Conservation (phyloP, 345 rosid genomes). For the Leavenworthia alabamica region DNA sequence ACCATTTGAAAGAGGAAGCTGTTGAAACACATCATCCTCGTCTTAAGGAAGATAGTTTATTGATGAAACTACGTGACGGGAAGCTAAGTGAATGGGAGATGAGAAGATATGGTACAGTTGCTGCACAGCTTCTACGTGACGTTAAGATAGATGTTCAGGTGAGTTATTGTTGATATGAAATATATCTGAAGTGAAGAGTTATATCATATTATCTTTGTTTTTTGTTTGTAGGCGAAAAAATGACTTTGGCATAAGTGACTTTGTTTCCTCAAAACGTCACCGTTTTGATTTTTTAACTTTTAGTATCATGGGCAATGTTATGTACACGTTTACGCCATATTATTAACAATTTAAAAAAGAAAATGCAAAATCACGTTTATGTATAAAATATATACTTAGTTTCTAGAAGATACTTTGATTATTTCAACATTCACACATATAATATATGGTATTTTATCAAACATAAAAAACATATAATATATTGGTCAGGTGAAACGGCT, state of each 20-base stretch:
- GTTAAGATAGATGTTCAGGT: constrained; percentile 44
- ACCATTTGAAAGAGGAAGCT: constrained; percentile 8
- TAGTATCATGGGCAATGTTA: not conserved
- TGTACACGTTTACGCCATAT: not conserved
- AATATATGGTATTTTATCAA: constrained; percentile 9
- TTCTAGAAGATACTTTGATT: constrained; percentile 17
- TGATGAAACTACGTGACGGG: constrained; percentile 34
- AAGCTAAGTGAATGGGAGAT: constrained; percentile 84
- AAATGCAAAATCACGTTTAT: not conserved
- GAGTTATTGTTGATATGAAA: not conserved
- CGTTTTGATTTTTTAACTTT: not conserved
- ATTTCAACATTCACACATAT: constrained; percentile 9
- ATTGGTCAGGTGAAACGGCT: constrained; percentile 17
- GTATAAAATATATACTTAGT: not conserved
- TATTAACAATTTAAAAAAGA: not conserved
- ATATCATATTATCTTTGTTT: not conserved
- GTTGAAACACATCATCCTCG: constrained; percentile 17
- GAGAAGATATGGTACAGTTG: constrained; percentile 79
- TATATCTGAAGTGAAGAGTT: not conserved
- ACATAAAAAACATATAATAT: not conserved
- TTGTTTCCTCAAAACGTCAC: not conserved
- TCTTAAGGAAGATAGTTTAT: constrained; percentile 31
- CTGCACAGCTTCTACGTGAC: constrained; percentile 86
- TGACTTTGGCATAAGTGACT: not conserved
- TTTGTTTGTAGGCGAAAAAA: constrained; percentile 25